These are phyloP conservation scores for Candida glaebosa DNA, from an alignment of 805 yeast species.

Conservation along the genomic window DNA sequence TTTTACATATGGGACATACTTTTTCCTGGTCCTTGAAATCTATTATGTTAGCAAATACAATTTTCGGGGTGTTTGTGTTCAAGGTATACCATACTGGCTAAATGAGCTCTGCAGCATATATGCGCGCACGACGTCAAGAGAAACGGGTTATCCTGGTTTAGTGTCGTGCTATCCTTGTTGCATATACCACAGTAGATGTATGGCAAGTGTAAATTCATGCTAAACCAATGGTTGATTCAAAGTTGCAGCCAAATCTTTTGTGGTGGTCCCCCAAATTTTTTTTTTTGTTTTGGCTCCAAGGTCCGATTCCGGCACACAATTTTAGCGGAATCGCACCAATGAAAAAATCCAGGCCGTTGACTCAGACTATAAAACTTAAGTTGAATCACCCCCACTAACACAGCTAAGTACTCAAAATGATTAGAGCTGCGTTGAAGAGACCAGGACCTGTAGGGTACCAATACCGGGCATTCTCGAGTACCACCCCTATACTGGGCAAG, in stretches of 20 bases:
- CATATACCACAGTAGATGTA: slow-evolving; percentile 10
- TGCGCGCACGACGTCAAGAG: slow-evolving; percentile 10
- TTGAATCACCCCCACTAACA: too few species aligned
- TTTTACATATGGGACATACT: slow-evolving; percentile 7
- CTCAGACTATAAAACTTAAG: not conserved
- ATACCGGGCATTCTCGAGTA: slow-evolving; percentile 13
- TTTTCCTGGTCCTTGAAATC: not conserved
- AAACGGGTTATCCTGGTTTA: not conserved
- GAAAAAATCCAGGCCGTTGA: not conserved
- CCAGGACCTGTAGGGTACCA: slow-evolving; percentile 5
- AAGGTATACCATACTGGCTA: slow-evolving; percentile 5
- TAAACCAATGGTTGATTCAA: not conserved
- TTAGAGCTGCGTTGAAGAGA: slow-evolving; percentile 10
- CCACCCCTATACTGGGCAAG: slow-evolving; percentile 28
- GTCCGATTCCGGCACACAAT: not conserved
- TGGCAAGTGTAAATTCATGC: slow-evolving; percentile 5
- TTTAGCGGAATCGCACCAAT: not conserved
- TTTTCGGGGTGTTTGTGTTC: not conserved
- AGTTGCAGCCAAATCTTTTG: not conserved
- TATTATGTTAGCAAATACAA: too few species aligned
- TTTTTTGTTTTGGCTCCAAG: too few species aligned
- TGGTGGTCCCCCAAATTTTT: not conserved
- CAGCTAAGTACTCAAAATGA: too few species aligned
- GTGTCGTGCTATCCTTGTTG: slow-evolving; percentile 4
- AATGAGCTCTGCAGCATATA: slow-evolving; percentile 6